Conservation (phyloP, 257 asterid genomes). For the Solanum infundibuliforme region DNA sequence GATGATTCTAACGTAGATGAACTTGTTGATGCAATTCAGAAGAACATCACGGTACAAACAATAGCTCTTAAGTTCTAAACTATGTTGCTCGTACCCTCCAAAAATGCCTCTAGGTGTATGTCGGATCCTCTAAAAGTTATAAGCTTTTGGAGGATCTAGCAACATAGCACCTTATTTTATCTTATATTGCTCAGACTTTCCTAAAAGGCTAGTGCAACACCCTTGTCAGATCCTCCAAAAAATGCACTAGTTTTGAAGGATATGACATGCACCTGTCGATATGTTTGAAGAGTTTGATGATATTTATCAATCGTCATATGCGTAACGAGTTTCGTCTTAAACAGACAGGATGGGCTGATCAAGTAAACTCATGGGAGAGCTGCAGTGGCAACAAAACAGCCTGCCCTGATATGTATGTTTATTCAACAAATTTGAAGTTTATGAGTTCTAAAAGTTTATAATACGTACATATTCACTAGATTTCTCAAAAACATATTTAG, state of each 20-base stretch:
- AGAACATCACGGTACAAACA: conserved; percentile 53
- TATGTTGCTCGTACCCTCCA: neutral
- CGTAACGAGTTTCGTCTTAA: neutral
- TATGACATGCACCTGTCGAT: neutral
- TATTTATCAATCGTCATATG: neutral
- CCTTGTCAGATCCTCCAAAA: neutral
- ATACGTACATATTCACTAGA: neutral
- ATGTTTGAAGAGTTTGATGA: neutral
- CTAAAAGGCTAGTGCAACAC: neutral
- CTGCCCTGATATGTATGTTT: conserved; percentile 60
- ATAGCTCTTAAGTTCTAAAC: neutral
- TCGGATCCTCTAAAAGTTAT: neutral
- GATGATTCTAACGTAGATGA: conserved; percentile 35
- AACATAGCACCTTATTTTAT: neutral
- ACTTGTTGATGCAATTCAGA: conserved; percentile 39
- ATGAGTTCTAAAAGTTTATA: neutral
- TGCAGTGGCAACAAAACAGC: conserved; percentile 39
- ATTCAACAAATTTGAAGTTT: neutral
- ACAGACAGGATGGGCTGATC: conserved; percentile 66
- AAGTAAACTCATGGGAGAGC: conserved; percentile 62
- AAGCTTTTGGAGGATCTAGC: neutral
- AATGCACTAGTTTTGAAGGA: neutral
- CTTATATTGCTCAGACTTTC: neutral
- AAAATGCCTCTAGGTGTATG: neutral
- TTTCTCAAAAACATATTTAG: neutral